Evolutionary conservation across 352 stramenopile genomes (phyloP), one percentile per base, ranked within the genome.

Genomic region (Phytophthora capsici): DNA sequence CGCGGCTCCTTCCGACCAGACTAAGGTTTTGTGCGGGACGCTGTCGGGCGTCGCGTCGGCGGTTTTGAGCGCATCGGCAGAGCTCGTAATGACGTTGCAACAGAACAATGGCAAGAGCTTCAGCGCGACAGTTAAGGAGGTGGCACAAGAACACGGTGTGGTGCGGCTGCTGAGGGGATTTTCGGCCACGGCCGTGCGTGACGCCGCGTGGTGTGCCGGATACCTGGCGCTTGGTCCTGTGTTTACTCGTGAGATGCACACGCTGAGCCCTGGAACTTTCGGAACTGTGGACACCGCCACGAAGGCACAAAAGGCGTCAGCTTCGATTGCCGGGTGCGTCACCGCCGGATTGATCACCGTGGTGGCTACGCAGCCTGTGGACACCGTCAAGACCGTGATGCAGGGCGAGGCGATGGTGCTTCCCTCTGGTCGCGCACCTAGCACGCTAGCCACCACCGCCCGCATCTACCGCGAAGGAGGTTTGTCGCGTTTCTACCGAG

Each of bases 11-110:
- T 88, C 83, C 0, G 83, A 90, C 57, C 38, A 63, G 40, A 63
- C 77, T 44, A 90, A 91, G 66, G 73, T 95, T 38, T 54, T 80
- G 8, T 82, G 80, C n/a, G 87, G 78, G 10, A 81, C 80, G 9
- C 49, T 90, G 45, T 86, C 85, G 1, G 87, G 87, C 30, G 57
- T 86, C 22, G 77, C 72, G 17, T 94, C 87, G 10, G 79, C 87
- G 30, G 52, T 77, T 40, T 66, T 95, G 10, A 90, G 84, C 37
- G 88, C 84, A 0, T 75, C 87, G 0, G 87, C 84, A 13, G 87
- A 95, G 66, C 77, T 95, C 26, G 78, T 93, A 48, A 95, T 95
- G 87, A 95, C 87, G 52, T 77, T 93, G 50, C 87, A 95, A 72
- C 87, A 95, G 63, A 91, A 91, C 77, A 89, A 76, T 19, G 87